Evolutionary conservation across 305 asterid species (phyloP).

Genomic region (Withania somnifera): DNA sequence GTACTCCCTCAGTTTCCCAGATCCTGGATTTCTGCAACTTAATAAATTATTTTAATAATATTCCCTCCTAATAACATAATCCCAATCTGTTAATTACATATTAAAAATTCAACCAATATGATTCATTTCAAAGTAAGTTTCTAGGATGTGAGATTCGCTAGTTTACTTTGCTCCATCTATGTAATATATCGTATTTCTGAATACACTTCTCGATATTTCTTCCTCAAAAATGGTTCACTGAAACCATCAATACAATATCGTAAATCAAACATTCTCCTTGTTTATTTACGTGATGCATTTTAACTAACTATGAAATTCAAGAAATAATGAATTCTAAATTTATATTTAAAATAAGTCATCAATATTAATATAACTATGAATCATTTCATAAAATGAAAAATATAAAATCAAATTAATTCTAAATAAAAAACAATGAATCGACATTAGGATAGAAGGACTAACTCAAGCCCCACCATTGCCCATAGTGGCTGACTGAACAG

Average conservation of each 20-base stretch:
- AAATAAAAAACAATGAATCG: background rate
- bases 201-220: no score
- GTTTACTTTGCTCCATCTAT: background rate
- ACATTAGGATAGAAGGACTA: background rate
- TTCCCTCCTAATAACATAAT: background rate
- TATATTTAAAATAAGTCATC: conserved; percentile 7
- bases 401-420: background rate
- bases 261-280: no score
- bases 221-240: no score
- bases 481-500: conserved; percentile 51
- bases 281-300: background rate
- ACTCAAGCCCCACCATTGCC: conserved; percentile 32
- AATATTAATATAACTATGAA: background rate
- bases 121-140: no score
- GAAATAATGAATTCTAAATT: no score
- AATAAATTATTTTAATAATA: no score
- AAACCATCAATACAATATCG: no score
- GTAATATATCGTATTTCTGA: no score
- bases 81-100: background rate
- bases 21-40: background rate
- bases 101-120: no score
- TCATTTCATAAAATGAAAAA: background rate
- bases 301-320: background rate
- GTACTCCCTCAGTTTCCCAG: background rate
- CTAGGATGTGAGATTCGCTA: background rate